Evolutionary conservation across 2,329 filamentous ascomycete species (phyloP).

Genomic region (Macrophomina tecta): DNA sequence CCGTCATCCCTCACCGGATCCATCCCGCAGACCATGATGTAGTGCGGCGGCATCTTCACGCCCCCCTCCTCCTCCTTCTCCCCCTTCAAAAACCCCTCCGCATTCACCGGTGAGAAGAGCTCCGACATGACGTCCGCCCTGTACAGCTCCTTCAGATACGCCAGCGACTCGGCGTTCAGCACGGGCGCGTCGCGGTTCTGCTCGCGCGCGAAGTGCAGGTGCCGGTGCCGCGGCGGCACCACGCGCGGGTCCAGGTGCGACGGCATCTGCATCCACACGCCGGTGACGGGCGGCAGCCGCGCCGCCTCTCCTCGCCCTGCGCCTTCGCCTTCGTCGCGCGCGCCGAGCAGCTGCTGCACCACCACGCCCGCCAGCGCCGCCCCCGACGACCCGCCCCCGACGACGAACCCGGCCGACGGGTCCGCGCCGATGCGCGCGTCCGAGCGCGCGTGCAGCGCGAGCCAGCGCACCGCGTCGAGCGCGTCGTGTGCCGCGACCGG

Average conservation of each 20-base stretch:
- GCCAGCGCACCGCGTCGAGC: slow-evolving; percentile 42
- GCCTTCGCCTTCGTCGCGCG: not conserved
- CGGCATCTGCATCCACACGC: slow-evolving; percentile 18
- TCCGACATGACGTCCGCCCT: slow-evolving; percentile 1
- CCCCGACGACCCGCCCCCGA: slow-evolving; percentile 11
- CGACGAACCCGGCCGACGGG: not conserved
- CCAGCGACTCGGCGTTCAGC: slow-evolving; percentile 6
- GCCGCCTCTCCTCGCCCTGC: not conserved
- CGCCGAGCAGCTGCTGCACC: slow-evolving; percentile 7
- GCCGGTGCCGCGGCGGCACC: slow-evolving; percentile 3
- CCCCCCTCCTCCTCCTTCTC: not conserved
- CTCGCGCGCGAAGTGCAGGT: slow-evolving; percentile 6
- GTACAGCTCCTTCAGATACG: slow-evolving; percentile 13
- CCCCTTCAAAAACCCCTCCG: slow-evolving; percentile 1
- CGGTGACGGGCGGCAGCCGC: slow-evolving; percentile 1
- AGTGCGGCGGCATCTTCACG: slow-evolving; percentile 24
- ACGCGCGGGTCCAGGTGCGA: not conserved
- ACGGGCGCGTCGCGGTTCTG: slow-evolving; percentile 25
- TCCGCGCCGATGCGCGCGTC: not conserved
- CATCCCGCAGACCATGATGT: slow-evolving; percentile 29
- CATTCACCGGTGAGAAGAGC: slow-evolving; percentile 16
- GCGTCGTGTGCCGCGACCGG: slow-evolving; percentile 44
- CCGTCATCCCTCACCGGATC: slow-evolving; percentile 30
- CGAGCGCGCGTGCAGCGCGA: slow-evolving; percentile 25
- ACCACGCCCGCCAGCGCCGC: slow-evolving; percentile 5